Conservation (phyloP, 1,284 basidiomycete genomes). For the Grifola frondosa region DNA sequence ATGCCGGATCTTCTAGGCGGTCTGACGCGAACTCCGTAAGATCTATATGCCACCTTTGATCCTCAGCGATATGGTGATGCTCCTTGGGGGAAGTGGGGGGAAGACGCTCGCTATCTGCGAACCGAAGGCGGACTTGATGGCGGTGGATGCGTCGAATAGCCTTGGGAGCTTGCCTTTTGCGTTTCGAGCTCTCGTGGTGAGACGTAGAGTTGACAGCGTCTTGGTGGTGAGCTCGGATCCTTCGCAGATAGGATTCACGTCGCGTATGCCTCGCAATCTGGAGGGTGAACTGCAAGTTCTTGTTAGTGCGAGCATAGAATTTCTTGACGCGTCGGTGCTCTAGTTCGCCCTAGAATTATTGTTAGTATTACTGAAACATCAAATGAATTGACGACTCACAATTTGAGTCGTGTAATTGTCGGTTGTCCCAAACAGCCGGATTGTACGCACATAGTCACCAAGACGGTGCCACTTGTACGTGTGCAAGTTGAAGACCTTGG, state of each 20-base stretch:
- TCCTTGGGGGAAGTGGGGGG: not conserved
- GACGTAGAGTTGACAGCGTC: too few relatives aligned
- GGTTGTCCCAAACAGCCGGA: not conserved
- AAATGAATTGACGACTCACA: not conserved
- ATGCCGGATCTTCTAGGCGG: not conserved
- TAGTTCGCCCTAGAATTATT: too few relatives aligned
- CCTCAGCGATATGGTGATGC: not conserved
- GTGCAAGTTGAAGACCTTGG: not conserved
- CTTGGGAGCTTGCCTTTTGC: too few relatives aligned
- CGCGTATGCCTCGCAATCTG: too few relatives aligned
- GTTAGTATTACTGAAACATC: not conserved
- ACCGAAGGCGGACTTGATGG: not conserved
- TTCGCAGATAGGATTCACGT: too few relatives aligned
- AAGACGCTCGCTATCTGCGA: not conserved
- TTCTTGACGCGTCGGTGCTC: too few relatives aligned
- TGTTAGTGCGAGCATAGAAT: too few relatives aligned
- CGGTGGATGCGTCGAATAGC: too few relatives aligned
- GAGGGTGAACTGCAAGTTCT: too few relatives aligned
- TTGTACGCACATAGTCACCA: not conserved
- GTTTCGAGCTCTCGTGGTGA: too few relatives aligned
- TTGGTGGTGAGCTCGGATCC: too few relatives aligned
- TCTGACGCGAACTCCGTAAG: not conserved
- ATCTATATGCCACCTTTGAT: not conserved
- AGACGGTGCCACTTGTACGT: conserved; percentile 6
- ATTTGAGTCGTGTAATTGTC: not conserved